Evolutionary conservation across 495 filamentous ascomycete genomes (phyloP), one percentile per base, ranked within the genome.

Genomic region (Amorphotheca resinae): DNA sequence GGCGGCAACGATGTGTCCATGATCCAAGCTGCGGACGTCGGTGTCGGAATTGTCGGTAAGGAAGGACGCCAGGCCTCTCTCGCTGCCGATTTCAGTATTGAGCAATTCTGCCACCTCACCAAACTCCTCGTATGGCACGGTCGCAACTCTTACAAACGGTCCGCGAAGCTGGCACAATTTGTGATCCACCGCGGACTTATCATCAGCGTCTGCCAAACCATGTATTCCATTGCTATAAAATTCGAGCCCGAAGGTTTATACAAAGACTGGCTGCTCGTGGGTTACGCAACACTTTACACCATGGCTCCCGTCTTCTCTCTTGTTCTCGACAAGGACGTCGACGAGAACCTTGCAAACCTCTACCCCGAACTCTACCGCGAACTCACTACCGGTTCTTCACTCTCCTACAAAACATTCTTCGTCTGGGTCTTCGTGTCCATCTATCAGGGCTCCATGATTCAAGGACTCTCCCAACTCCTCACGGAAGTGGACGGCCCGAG

Each of bases 361-460:
- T 99, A 96, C 59, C 93, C 93, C 2, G 93, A 99, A 55, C 71
- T 99, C 4, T 99, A 99, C 72, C 93, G 91, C 49, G 93, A 99
- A 55, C 62, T 99, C 8, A 95, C 88, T 4, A 70, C 74, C 0
- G 88, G 88, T 14, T 76, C 79, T 18, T 84, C 82, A 30, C 66
- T 99, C 38, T 86, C 80, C 46, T 95, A 96, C 62, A 76, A 79
- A 22, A 94, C 87, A 22, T 99, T 99, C 62, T 93, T 95, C 64
- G 76, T 86, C 50, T 99, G 93, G 93, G 83, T 95, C n/a, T 67
- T 87, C 11, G 80, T 99, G 14, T 88, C 82, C 30, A 78, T 96
- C 48, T 99, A 95, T 62, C 93, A 99, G 63, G 93, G 91, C 35
- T 73, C 80, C 31, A 77, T 95, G 48, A 95, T 99, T 58, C 88